Base-by-base conservation (phyloP, 148 eudicot genomes). In the Camellia lanceoleosa region DNA sequence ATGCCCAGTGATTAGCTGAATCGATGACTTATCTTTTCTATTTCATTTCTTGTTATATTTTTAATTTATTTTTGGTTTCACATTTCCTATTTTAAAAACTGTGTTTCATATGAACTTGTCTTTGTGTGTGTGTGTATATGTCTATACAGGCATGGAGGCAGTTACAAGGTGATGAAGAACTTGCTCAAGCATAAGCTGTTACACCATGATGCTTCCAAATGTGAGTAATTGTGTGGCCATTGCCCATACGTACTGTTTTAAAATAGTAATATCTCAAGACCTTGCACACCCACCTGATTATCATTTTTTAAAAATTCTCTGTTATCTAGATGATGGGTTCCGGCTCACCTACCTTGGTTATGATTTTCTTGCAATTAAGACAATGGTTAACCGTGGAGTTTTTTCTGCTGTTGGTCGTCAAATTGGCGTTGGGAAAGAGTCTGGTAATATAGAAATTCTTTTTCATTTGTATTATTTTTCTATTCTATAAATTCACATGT, bases 371-470 rank as follows among this genome's bases (percentile, higher is more conserved):
- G 99, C 99, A 46, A 96, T 96, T 58, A 93, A 91, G 87, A 88
- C 98, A 5, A 70, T 93, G 88, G 92, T 93, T 13, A 93, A 93
- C 73, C 93, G 99, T 44, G 99, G 99, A 58, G 90, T 96, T 18
- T 91, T 96, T 79, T 76, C 81, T 78, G 75, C 94, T 14, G 97
- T 96, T 72, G 99, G 99, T 72, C 98, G 99, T 61, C 97, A 93
- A 88, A 90, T 96, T 85, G 99, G 99, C 73, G 97, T 92, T 1
- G 99, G 99, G 58, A 96, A 96, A 87, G 98, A 93, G 84, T 96
- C 98, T 68, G 99, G 99, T 96, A 83, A 71, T n/a, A 56, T 64
- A 46, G 4, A 51, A 47, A 15, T 58, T 79, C 51, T 60, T 43
- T 12, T 68, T 9, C 9, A 5, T 44, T 63, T 41, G 19, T 15